Evolutionary conservation across 2,329 filamentous ascomycete species (phyloP), one percentile per base, ranked within the genome.

Genomic region (Fusarium foetens): DNA sequence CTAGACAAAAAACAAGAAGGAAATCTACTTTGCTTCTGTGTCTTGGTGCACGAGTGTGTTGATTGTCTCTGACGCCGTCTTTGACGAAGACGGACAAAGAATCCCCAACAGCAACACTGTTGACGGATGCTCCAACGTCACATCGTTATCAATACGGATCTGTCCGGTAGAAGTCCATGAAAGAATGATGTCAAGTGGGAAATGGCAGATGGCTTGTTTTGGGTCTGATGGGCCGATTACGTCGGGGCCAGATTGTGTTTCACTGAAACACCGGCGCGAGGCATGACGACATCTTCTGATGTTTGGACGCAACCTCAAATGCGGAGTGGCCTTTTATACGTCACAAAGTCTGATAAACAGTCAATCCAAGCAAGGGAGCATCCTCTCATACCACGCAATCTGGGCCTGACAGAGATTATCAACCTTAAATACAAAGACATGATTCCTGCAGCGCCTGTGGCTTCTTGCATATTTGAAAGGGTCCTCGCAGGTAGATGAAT

Each of bases 1-100:
- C 69, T 78, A 76, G 76, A 79, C 71, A 75, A 76, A 75, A 73
- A 68, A 61, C 66, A 61, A 67, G 62, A 69, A 73, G 67, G 71
- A 57, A 73, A 73, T 66, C 64, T 53, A 55, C 71, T 63, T 71
- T 68, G 62, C 71, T 62, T 73, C 66, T 63, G 63, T 66, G 48
- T 63, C 58, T 58, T 29, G 58, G 36, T 69, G 68, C 60, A 65
- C 61, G 38, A 52, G 51, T 69, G 61, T 62, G 54, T 54, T 53
- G 55, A 61, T 62, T 66, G 63, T 63, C 51, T 57, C 65, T 35
- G 41, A 31, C 58, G 29, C 51, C 38, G 61, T 48, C 31, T 39
- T 59, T 39, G 45, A 35, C 23, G 52, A 60, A 61, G 59, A 51
- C 33, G 48, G 65, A 27, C 52, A 39, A 39, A 39, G 31, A n/a